A percentile compares a stretch with the other conserved stretches of the same genome.
Evolutionary conservation across 1,284 basidiomycete genomes (phyloP).

Genomic region (Heterobasidion parviporum): DNA sequence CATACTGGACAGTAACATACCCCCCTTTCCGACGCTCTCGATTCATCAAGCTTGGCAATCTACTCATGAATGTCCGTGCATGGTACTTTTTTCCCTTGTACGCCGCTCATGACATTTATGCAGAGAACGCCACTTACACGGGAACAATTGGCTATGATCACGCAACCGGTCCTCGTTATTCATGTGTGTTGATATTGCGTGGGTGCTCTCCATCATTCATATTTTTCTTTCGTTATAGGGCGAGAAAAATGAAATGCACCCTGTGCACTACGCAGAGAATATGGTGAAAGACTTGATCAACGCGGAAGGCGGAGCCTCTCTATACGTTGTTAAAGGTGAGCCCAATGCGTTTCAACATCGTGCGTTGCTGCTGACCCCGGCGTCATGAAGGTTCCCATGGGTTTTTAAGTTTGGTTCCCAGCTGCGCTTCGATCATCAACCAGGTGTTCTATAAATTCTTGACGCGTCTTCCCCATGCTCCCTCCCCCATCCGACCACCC

Average conservation of each 20-base stretch:
- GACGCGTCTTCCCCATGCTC: slow-evolving; percentile 37
- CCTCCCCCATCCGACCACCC: slow-evolving; percentile 36
- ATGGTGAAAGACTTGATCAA: slow-evolving; percentile 39
- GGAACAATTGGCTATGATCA: slow-evolving; percentile 41
- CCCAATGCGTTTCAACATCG: slow-evolving; percentile 9
- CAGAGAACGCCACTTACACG: slow-evolving; percentile 47
- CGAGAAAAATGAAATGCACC: slow-evolving; percentile 49
- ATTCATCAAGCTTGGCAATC: slow-evolving; percentile 41
- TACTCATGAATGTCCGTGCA: slow-evolving; percentile 48
- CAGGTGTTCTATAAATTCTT: slow-evolving; percentile 57
- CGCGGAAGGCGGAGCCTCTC: slow-evolving; percentile 25
- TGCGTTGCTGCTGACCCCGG: background rate
- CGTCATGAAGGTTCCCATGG: slow-evolving; percentile 35
- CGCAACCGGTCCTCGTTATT: slow-evolving; percentile 58
- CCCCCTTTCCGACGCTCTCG: slow-evolving; percentile 47
- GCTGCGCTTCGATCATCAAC: slow-evolving; percentile 52
- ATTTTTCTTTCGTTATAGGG: slow-evolving; percentile 30
- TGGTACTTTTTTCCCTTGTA: background rate
- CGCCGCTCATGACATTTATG: background rate
- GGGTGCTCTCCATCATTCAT: background rate
- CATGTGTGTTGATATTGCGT: slow-evolving; percentile 36
- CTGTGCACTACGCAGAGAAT: slow-evolving; percentile 48
- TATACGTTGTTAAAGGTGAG: slow-evolving; percentile 58
- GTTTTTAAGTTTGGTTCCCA: slow-evolving; percentile 33
- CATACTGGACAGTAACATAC: slow-evolving; percentile 49